Evolutionary conservation across 1,284 basidiomycete species (phyloP), one percentile per base, ranked within the genome.

Genomic region (Testicularia cyperi): DNA sequence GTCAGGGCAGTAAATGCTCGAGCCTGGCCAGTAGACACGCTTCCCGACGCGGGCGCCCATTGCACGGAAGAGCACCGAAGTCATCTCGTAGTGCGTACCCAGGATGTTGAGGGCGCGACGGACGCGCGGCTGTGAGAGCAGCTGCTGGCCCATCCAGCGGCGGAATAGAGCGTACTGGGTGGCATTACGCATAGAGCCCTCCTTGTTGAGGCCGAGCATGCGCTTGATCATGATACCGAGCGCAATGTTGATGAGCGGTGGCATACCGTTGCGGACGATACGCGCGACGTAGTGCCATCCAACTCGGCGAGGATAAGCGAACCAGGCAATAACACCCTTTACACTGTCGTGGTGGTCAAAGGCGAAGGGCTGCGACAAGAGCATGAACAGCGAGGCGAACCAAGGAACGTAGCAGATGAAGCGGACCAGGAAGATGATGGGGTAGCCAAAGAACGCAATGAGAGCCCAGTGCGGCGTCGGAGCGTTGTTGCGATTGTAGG

Each of bases 1-100:
- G 47, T 76, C 74, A 18, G 74, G 72, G 41, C 74, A 76, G 54
- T 75, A 68, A 45, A 76, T 74, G 42, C 71, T 74, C 14, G 70
- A 73, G 9, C 74, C 74, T 4, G 74, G 74, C 74, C 74, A 76
- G 60, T 76, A 76, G 40, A 76, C 74, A 13, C 74, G 71, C 47
- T 68, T 72, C 38, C 74, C 74, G 23, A 76, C 70, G 21, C 67
- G 65, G 16, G 74, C 72, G 22, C 74, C 74, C 74, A 76, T 74
- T 7, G 71, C 70, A 44, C 74, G 70, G 58, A 69, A 76, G 32
- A 76, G 58, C 36, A 75, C 72, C 36, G 74, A 76, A 6, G 65
- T 68, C 74, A 76, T 76, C 36, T 76, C 74, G 61, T 76, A 76
- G 48, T 76, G 74, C 12, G 74, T 76, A 26, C 74, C 74, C 24